phyloP scores from a whole-genome alignment of 352 stramenopile species.

The Globisporangium apiculatum region DNA sequence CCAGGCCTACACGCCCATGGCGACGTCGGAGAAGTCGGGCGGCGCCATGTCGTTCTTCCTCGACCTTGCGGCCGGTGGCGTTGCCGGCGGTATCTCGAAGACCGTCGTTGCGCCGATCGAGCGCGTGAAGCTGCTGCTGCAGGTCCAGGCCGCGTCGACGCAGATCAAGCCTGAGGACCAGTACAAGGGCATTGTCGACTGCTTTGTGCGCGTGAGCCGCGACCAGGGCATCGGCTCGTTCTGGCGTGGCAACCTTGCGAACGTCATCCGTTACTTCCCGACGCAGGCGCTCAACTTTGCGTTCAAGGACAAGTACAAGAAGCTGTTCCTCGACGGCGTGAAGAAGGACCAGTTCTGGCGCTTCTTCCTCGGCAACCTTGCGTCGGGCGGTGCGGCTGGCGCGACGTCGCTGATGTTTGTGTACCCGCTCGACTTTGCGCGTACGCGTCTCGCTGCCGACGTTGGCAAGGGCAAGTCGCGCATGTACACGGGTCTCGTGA shows the following conservation, averaged over 20 bases:
- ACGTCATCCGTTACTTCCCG: slow-evolving; percentile 92
- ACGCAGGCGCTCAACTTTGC: slow-evolving; percentile 91
- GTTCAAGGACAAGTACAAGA: slow-evolving; percentile 93
- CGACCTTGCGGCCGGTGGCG: slow-evolving; percentile 80
- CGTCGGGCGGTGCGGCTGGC: slow-evolving; percentile 95
- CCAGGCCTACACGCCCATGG: slow-evolving; percentile 71
- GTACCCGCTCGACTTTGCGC: slow-evolving; percentile 98
- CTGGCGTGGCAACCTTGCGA: slow-evolving; percentile 89
- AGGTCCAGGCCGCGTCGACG: slow-evolving; percentile 86
- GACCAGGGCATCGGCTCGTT: slow-evolving; percentile 88
- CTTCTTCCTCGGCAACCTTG: slow-evolving; percentile 98
- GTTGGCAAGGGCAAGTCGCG: slow-evolving; percentile 95
- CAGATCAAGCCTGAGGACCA: slow-evolving; percentile 90
- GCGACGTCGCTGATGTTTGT: slow-evolving; percentile 95
- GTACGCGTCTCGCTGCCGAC: slow-evolving; percentile 98
- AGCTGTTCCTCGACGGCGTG: slow-evolving; percentile 80
- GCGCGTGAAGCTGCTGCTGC: slow-evolving; percentile 89
- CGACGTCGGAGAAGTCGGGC: slow-evolving; percentile 58
- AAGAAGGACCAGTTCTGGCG: slow-evolving; percentile 97
- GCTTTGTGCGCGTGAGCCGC: slow-evolving; percentile 82
- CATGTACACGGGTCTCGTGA: slow-evolving; percentile 96
- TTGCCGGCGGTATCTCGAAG: slow-evolving; percentile 88
- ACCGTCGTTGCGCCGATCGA: slow-evolving; percentile 87
- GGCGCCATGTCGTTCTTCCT: slow-evolving; percentile 57
- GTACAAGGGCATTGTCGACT: slow-evolving; percentile 91